Evolutionary conservation across 2,329 filamentous ascomycete genomes (phyloP).

Genomic region (Uncinocarpus reesii): DNA sequence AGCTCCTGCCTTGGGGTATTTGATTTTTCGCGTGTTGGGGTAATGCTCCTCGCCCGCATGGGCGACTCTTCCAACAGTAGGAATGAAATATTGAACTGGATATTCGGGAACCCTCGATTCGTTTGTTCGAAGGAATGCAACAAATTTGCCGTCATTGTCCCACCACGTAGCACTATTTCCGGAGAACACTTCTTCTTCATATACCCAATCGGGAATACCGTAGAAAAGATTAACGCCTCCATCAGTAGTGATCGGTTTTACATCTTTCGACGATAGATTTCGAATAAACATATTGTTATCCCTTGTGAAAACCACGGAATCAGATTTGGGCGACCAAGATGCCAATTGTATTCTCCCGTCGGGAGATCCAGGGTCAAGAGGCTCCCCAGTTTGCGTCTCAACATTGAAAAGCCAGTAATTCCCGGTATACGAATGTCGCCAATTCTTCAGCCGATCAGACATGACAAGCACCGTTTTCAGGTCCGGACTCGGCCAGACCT

Average conservation of each 20-base stretch:
- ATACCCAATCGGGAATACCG: slow-evolving; percentile 95
- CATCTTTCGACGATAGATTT: slow-evolving; percentile 48
- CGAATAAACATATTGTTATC: slow-evolving; percentile 86
- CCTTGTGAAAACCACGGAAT: slow-evolving; percentile 79
- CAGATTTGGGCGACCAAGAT: slow-evolving; percentile 76
- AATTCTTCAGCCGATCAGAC: slow-evolving; percentile 63
- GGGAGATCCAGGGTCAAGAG: slow-evolving; percentile 60
- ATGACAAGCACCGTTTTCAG: slow-evolving; percentile 77
- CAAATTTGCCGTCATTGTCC: slow-evolving; percentile 76
- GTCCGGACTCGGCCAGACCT: slow-evolving; percentile 67
- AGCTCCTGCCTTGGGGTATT: slow-evolving; percentile 91
- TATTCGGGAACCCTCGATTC: slow-evolving; percentile 87
- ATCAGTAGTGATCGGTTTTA: slow-evolving; percentile 70
- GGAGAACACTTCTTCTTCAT: slow-evolving; percentile 74
- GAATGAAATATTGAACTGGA: slow-evolving; percentile 86
- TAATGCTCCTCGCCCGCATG: slow-evolving; percentile 69
- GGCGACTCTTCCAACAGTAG: slow-evolving; percentile 62
- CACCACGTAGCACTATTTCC: slow-evolving; percentile 87
- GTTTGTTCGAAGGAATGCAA: slow-evolving; percentile 88
- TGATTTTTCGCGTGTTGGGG: slow-evolving; percentile 82
- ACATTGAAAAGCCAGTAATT: slow-evolving; percentile 92
- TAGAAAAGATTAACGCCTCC: slow-evolving; percentile 87
- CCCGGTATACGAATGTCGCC: slow-evolving; percentile 80
- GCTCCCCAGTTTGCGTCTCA: slow-evolving; percentile 61
- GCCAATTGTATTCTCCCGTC: slow-evolving; percentile 67